Evolutionary conservation across 1,284 basidiomycete species (phyloP), one percentile per base, ranked within the genome.

Genomic region (Leccinum fallax): DNA sequence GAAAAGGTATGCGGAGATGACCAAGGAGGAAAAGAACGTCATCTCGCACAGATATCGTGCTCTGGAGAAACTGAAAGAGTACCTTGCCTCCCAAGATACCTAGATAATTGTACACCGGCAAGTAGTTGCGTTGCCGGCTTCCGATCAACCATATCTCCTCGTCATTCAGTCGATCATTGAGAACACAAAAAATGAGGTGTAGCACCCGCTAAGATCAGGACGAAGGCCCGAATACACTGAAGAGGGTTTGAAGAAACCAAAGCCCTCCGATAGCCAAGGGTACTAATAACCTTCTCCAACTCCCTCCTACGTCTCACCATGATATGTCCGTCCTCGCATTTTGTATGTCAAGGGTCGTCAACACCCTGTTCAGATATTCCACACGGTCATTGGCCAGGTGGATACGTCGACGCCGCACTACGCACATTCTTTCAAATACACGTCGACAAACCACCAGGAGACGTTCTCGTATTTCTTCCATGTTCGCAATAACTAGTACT

Each of bases 381-480:
- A 96, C 76, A 82, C 90, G 5, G 78, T 84, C 3, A 79, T 86
- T 62, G 85, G 89, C 48, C 91, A 93, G 66, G 79, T 84, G 54
- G 96, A 99, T 98, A 94, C 72, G 81, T 94, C 58, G 95, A 98
- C 65, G 87, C 94, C 8, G 93, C 95, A 2, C 81, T 97, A 64
- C 88, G 92, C 64, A 93, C 94, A 4, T 92, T 97, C 69, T 92
- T 96, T 74, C 93, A 95, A 74, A 91, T 99, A 61, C 96, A 98
- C 72, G 81, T 85, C 8, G 87, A 89, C 59, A 84, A 87, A 65
- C 88, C 90, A 1, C 82, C 85, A 2, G 97, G 97, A 5, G 95
- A 98, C 72, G 87, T 30, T 30, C 28, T 30, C 28, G 28, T 30
- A 64, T 99, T 99, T 79, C 84, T 98, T 61, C 94, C 96, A 64